phyloP scores from a whole-genome alignment of 768 basidiomycete genomes.

The Gloeophyllum trabeum region DNA sequence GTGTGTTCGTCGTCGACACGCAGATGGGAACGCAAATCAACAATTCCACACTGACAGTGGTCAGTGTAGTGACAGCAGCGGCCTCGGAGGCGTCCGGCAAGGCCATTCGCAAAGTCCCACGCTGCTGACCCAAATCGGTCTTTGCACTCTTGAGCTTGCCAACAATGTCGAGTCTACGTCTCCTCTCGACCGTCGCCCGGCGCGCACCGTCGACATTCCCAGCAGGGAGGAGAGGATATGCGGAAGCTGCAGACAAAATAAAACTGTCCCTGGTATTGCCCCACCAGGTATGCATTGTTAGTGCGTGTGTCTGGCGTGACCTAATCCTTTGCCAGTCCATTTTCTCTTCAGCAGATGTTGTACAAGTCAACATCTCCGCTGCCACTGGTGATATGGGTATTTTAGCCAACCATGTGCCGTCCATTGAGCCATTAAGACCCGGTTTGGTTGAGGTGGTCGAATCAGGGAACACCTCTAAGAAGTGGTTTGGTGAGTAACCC shows the following conservation, averaged over 20 bases:
- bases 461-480: conserved; percentile 65
- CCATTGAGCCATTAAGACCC: conserved; percentile 91
- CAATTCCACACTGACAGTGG: no score
- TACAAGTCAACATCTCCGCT: conserved; percentile 92
- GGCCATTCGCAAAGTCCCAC: no score
- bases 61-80: no score
- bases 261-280: conserved; percentile 90
- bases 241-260: conserved; percentile 84
- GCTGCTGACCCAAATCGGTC: not conserved
- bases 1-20: no score
- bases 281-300: conserved; percentile 62
- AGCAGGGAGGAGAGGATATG: conserved; percentile 73
- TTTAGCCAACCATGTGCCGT: conserved; percentile 95
- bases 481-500: conserved; percentile 82
- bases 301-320: not conserved
- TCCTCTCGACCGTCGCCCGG: conserved; percentile 53
- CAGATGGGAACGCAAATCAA: no score
- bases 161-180: conserved; percentile 69
- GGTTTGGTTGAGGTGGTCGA: conserved; percentile 95
- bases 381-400: conserved; percentile 98
- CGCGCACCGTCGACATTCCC: conserved; percentile 40
- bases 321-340: conserved; percentile 48
- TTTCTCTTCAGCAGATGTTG: conserved; percentile 83
- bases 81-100: no score
- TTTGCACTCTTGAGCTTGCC: conserved; percentile 4